Percentiles rank a stretch among this genome's conserved stretches.
phyloP scores from a whole-genome alignment of 2,329 filamentous ascomycete species.

The Sporothrix globosa region DNA sequence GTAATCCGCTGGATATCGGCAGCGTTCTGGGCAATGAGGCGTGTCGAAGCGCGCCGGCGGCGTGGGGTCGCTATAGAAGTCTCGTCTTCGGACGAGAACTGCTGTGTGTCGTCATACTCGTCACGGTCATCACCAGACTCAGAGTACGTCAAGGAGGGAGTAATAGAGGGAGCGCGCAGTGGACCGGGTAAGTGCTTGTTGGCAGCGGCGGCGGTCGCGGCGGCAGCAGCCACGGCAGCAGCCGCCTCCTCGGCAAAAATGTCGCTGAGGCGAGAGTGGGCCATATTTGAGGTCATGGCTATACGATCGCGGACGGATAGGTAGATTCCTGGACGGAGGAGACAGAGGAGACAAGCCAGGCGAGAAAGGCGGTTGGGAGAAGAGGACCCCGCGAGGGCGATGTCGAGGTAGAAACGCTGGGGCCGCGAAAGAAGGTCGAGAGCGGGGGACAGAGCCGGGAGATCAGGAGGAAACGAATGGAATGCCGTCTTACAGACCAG shows the following conservation, averaged over 20 bases:
- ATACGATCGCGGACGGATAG: background rate
- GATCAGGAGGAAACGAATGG: constrained; percentile 18
- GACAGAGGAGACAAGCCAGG: background rate
- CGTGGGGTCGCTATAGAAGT: constrained; percentile 42
- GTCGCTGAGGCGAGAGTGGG: constrained; percentile 33
- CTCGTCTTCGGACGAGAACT: constrained; percentile 44
- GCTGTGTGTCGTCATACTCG: constrained; percentile 53
- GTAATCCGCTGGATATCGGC: constrained; percentile 66
- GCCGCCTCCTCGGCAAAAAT: constrained; percentile 36
- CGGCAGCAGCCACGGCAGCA: constrained; percentile 33
- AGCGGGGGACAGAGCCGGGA: background rate
- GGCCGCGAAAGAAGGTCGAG: constrained; percentile 8
- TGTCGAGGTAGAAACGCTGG: background rate
- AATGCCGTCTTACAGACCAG: constrained; percentile 13
- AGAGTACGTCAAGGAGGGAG: constrained; percentile 66
- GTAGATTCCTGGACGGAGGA: background rate
- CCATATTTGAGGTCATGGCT: constrained; percentile 33
- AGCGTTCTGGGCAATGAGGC: constrained; percentile 66
- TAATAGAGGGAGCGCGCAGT: constrained; percentile 53
- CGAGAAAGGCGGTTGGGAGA: constrained; percentile 5
- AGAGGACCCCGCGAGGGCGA: background rate
- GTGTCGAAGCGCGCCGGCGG: constrained; percentile 68
- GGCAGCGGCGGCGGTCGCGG: constrained; percentile 45
- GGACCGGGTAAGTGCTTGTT: constrained; percentile 51
- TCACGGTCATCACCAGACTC: constrained; percentile 62